phyloP scores from a whole-genome alignment of 441 rosid genomes.

The Bocquillonia castaneifolia region DNA sequence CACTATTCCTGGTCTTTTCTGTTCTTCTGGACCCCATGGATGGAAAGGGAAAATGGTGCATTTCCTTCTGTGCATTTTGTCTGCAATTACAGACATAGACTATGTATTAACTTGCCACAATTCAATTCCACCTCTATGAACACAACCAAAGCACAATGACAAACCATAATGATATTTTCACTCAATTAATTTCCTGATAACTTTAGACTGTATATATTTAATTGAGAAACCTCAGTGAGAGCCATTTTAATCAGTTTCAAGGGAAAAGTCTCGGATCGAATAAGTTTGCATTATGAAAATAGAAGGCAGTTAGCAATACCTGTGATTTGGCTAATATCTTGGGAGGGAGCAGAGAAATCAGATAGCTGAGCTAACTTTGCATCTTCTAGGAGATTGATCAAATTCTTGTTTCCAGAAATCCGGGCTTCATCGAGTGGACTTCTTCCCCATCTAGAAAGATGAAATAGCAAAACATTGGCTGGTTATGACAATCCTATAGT shows the following conservation, averaged over 20 bases:
- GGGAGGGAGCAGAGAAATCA: slow-evolving; percentile 33
- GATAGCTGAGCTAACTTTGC: slow-evolving; percentile 47
- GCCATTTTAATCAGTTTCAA: background rate
- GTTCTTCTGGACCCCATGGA: slow-evolving; percentile 46
- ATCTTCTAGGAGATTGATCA: slow-evolving; percentile 70
- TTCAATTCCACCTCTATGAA: background rate
- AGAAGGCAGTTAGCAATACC: slow-evolving; percentile 39
- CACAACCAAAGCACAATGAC: background rate
- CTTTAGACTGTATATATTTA: background rate
- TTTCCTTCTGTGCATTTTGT: slow-evolving; percentile 41
- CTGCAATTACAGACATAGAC: slow-evolving; percentile 30
- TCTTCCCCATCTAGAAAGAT: slow-evolving; percentile 68
- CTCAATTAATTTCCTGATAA: background rate
- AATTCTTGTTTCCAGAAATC: slow-evolving; percentile 69
- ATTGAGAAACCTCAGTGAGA: background rate
- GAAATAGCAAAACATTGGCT: background rate
- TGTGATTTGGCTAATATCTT: slow-evolving; percentile 32
- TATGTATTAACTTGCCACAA: background rate
- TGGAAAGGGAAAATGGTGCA: slow-evolving; percentile 80
- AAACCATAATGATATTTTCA: background rate
- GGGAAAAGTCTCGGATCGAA: background rate
- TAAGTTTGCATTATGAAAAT: background rate
- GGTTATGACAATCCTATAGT: background rate
- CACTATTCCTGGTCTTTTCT: slow-evolving; percentile 59
- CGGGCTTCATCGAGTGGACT: slow-evolving; percentile 71